A percentile compares a stretch with the other conserved stretches of the same genome.
phyloP scores from a whole-genome alignment of 306 rosid species.

The Rosa lucieae region DNA sequence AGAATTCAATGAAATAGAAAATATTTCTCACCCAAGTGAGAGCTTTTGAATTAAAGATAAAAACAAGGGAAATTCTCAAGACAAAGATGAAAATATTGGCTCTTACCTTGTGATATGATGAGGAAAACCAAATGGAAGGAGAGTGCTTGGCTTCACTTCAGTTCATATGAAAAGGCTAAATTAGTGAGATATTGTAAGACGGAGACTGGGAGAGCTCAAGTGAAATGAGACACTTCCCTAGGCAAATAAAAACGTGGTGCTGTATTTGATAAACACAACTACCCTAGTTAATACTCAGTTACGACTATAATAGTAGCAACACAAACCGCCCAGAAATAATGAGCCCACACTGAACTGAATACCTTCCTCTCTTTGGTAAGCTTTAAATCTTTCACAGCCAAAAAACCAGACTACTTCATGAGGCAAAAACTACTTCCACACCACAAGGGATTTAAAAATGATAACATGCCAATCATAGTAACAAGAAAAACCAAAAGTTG shows the following conservation, averaged over 20 bases:
- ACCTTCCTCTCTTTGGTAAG: background rate
- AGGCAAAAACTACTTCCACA: background rate
- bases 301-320: background rate
- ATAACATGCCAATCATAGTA: background rate
- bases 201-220: no score
- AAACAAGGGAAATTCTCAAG: background rate
- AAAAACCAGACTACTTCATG: conserved; percentile 11
- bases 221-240: no score
- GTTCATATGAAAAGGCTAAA: no score
- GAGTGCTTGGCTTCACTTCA: background rate
- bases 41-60: background rate
- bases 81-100: background rate
- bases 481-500: background rate
- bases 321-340: background rate
- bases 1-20: background rate
- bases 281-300: background rate
- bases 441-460: background rate
- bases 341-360: background rate
- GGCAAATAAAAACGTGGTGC: no score
- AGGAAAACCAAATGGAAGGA: background rate
- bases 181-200: no score
- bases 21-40: background rate
- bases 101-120: background rate
- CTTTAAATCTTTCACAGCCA: background rate
- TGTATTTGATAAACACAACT: background rate